Base-by-base conservation (phyloP, 2,329 filamentous ascomycete genomes). In the Helminthosporium solani region DNA sequence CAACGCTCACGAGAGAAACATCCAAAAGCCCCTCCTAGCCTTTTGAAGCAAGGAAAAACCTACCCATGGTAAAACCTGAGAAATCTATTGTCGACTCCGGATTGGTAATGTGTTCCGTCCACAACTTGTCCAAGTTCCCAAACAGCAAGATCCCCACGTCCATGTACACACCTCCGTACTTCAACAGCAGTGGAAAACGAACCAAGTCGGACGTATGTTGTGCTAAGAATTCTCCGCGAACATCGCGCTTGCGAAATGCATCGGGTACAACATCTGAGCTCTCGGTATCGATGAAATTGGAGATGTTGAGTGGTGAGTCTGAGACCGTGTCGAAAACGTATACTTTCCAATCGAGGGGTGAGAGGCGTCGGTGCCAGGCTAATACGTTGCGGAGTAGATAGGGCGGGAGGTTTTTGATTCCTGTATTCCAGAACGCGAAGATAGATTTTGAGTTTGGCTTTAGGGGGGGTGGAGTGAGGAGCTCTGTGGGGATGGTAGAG, bases 151-250 rank as follows among this genome's bases (percentile, higher is more conserved):
- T 60, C 0, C 80, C 80, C 0, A 79, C 79, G 52, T 83, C 80
- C 0, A 78, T 75, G 54, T 82, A 84, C 0, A 82, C 72, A 21
- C 80, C 81, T 37, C 81, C 80, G 52, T 82, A 79, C 44, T 66
- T 73, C 9, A 81, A 68, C n/a, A 84, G 63, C 11, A 83, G 66
- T 2, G 81, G 80, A 54, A 71, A 82, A 1, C 80, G 75, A 3
- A 83, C 77, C 1, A 84, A 74, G 48, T 84, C 81, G 0, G 79
- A 81, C 0, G 72, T 77, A 56, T 83, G 80, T 54, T 83, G 80
- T 2, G 67, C 63, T 0, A 73, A 74, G 59, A 79, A 80, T 7
- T 64, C 63, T 12, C 81, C 80, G 3, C 66, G 67, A 6, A 83
- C 68, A 0, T 70, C 73, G 6, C 73, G 72, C n/a, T 80, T 68